A percentile compares a stretch with the other conserved stretches of the same genome.
Conservation (phyloP, 2,329 filamentous ascomycete genomes). For the Xylaria sp. region DNA sequence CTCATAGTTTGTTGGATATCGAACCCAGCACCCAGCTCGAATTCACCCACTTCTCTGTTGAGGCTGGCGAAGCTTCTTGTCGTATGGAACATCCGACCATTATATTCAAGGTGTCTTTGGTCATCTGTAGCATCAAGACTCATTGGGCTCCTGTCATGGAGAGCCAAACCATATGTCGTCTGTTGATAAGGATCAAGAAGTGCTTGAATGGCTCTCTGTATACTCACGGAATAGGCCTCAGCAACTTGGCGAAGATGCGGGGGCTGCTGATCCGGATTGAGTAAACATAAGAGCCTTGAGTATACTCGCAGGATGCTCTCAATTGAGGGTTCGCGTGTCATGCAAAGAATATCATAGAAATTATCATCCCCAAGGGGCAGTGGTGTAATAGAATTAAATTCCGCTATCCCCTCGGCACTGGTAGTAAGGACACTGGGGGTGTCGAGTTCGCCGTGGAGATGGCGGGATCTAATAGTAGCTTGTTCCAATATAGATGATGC, state of each 20-base stretch:
- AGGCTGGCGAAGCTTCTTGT: neutral
- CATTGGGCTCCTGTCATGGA: neutral
- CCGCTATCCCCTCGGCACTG: neutral
- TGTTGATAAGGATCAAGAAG: conserved; percentile 36
- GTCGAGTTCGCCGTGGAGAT: no score
- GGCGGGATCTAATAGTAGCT: no score
- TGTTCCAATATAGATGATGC: neutral
- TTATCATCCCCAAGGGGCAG: conserved; percentile 43
- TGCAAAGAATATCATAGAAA: conserved; percentile 60
- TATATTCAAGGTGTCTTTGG: neutral
- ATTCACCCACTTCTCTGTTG: neutral
- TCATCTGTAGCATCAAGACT: neutral
- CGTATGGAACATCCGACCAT: neutral
- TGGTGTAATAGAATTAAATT: conserved; percentile 18
- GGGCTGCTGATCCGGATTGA: conserved; percentile 58
- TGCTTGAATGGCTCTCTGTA: conserved; percentile 40
- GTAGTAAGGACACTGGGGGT: neutral
- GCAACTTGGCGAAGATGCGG: conserved; percentile 54
- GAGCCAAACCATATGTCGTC: conserved; percentile 7
- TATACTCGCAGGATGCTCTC: conserved; percentile 58
- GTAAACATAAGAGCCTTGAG: conserved; percentile 57
- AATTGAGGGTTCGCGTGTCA: conserved; percentile 52
- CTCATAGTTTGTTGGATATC: conserved; percentile 45
- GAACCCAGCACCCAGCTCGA: conserved; percentile 30
- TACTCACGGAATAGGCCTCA: conserved; percentile 54